Conservation (phyloP, 2,329 filamentous ascomycete genomes). For the Xylariaceae sp. region DNA sequence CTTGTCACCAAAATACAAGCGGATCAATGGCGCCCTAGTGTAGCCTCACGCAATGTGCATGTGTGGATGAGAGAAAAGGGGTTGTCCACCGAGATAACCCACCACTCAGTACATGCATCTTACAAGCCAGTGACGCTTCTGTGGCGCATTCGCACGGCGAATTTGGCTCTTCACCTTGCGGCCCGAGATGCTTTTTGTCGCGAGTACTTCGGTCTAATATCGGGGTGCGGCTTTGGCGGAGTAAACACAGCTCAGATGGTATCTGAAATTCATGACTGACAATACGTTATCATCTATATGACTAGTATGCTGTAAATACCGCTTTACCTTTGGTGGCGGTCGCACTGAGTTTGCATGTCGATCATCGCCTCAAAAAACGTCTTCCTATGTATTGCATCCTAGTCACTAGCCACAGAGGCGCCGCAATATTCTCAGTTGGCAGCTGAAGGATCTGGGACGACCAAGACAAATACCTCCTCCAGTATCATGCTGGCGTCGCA, state of each 20-base stretch:
- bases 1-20: neutral
- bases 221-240: neutral
- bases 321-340: slow-evolving; percentile 1
- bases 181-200: neutral
- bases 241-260: neutral
- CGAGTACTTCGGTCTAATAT: slow-evolving; percentile 10
- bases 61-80: neutral
- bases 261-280: slow-evolving; percentile 10
- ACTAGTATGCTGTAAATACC: slow-evolving; percentile 1
- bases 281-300: slow-evolving; percentile 11
- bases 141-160: neutral
- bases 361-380: slow-evolving; percentile 4
- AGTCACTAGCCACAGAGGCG: slow-evolving; percentile 20
- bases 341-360: slow-evolving; percentile 4
- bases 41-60: neutral
- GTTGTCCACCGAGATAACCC: neutral
- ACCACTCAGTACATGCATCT: neutral
- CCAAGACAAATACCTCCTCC: slow-evolving; percentile 5
- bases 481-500: neutral
- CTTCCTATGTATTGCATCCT: slow-evolving; percentile 2
- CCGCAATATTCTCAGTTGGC: slow-evolving; percentile 2
- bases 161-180: neutral
- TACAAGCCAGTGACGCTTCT: neutral
- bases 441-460: slow-evolving; percentile 14
- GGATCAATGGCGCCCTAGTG: neutral